Conservation (phyloP, 2,329 filamentous ascomycete genomes). For the Colletotrichum lupini region DNA sequence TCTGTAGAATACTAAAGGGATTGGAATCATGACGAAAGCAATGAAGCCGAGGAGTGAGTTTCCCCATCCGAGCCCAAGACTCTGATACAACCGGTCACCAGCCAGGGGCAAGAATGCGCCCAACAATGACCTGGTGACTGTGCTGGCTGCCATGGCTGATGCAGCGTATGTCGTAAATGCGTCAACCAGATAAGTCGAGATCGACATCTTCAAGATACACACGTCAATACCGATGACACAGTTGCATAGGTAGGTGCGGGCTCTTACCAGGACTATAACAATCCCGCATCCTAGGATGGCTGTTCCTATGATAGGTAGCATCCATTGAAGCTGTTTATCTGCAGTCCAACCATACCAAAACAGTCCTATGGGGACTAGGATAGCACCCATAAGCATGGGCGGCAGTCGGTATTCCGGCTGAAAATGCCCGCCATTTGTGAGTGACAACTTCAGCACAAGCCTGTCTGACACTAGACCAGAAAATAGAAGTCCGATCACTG, state of each 20-base stretch:
- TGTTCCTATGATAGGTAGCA: conserved; percentile 65
- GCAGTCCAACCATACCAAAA: conserved; percentile 46
- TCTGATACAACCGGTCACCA: conserved; percentile 20
- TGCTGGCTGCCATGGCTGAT: conserved; percentile 70
- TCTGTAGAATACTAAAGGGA: conserved; percentile 55
- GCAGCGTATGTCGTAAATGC: conserved; percentile 57
- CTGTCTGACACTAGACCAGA: conserved; percentile 15
- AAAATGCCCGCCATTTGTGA: conserved; percentile 27
- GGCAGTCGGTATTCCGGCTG: conserved; percentile 39
- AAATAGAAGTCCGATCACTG: conserved; percentile 3
- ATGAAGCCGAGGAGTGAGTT: conserved; percentile 50
- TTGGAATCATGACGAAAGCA: conserved; percentile 55
- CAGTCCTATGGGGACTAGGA: conserved; percentile 49
- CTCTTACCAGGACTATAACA: conserved; percentile 39
- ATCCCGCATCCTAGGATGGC: conserved; percentile 58
- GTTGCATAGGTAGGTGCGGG: neutral
- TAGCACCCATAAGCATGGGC: conserved; percentile 47
- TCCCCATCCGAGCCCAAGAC: conserved; percentile 35
- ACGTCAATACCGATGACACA: neutral
- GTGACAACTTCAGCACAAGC: conserved; percentile 6
- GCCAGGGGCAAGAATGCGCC: conserved; percentile 31
- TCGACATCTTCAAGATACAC: conserved; percentile 56
- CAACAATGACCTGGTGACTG: conserved; percentile 63
- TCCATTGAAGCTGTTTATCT: conserved; percentile 65
- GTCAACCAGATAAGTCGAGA: conserved; percentile 74